These are phyloP conservation scores for Clarkia xantiana DNA, from an alignment of 345 rosid genomes.

Conservation along the genomic window DNA sequence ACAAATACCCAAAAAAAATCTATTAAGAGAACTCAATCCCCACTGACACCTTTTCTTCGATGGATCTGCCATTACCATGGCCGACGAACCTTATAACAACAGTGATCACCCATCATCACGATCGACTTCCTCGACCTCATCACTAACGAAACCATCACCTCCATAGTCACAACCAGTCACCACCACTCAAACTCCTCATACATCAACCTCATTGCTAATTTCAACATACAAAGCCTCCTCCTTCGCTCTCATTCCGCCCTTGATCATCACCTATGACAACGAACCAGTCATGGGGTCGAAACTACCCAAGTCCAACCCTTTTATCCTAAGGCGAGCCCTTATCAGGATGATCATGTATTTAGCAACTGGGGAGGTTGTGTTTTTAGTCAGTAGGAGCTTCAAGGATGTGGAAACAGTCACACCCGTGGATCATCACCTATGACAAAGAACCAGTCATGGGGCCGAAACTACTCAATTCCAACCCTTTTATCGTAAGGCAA, in stretches of 20 bases:
- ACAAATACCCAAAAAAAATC: no score
- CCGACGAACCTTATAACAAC: no score
- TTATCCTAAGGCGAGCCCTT: constrained; percentile 41
- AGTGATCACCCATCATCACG: constrained; percentile 8
- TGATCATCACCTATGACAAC: constrained; percentile 24
- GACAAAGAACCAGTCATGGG: constrained; percentile 19
- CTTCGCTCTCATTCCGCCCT: constrained; percentile 44
- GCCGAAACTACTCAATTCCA: constrained; percentile 12
- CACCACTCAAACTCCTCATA: constrained; percentile 20
- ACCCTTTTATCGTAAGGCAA: constrained; percentile 37
- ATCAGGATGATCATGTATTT: constrained; percentile 31
- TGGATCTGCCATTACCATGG: no score
- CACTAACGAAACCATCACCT: no score
- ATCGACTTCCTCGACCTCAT: no score
- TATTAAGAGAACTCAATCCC: no score
- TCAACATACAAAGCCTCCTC: constrained; percentile 22
- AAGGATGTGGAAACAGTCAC: constrained; percentile 25
- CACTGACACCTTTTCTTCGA: no score
- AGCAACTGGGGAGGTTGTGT: constrained; percentile 19
- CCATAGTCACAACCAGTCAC: constrained; percentile 12
- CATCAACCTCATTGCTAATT: constrained; percentile 27
- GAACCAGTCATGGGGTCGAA: constrained; percentile 17
- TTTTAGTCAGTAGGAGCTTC: constrained; percentile 20
- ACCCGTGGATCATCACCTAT: constrained; percentile 24
- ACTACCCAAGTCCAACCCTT: constrained; percentile 18